Base-by-base conservation (phyloP, 257 asterid species). In the Sherardia arvensis region DNA sequence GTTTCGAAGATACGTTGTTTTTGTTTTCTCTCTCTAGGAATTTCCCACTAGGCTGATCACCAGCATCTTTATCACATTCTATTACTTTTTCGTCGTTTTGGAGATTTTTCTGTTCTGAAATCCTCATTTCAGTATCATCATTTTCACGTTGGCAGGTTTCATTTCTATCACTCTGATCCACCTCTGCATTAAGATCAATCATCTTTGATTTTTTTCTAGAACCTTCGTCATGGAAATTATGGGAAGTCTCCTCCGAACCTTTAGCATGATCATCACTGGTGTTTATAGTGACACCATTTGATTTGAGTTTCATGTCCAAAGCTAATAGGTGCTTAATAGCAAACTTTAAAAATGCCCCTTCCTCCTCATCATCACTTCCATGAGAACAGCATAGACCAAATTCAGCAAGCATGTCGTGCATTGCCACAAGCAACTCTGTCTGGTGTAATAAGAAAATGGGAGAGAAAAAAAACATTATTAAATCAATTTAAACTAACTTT, bases 331-430 rank as follows among this genome's bases (percentile, higher is more conserved):
- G 95, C 81, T 89, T 89, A 66, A 92, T 87, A 75, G 97, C 96
- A 85, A 92, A 84, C 79, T 89, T 85, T 69, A 92, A 77, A 81
- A 89, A 92, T 69, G 91, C 72, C 67, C 95, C 97, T 65, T 87
- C 97, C 81, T 87, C 87, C 73, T 82, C 87, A 75, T 92, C 95
- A 66, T 79, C 83, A 78, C 70, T 77, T 64, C 94, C 97, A 66
- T 67, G 88, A 53, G 85, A 88, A 85, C 96, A 92, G 82, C 99
- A 92, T 78, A 92, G 79, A 55, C 95, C 97, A 77, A 89, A 89
- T 84, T 92, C 97, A 45, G 96, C 96, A 65, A 92, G 97, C 97
- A 89, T 82, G 77, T 89, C 95, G 79, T 92, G 97, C 76, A 85
- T 81, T 69, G 97, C 81, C 64, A 87, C 94, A 66, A 87, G 73